Evolutionary conservation across 495 filamentous ascomycete species (phyloP), one percentile per base, ranked within the genome.

Genomic region (Cairneyella variabilis): DNA sequence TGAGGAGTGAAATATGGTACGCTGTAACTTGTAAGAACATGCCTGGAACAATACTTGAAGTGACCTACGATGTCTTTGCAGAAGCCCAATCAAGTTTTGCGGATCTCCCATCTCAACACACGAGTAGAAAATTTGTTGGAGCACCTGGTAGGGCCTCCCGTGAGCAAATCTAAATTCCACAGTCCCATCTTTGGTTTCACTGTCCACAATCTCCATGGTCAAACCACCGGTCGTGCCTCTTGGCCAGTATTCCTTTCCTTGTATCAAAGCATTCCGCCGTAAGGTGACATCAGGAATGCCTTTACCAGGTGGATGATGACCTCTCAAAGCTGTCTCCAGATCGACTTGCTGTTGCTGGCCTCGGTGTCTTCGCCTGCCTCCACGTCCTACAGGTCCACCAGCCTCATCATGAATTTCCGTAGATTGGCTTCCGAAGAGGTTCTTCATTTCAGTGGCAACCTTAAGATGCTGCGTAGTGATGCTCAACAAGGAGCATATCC

Each of bases 221-320:
- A 97, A 76, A 0, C 95, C 95, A 22, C 86, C 87, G 54, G 84
- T 84, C 1, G 89, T 78, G 44, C 82, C 83, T 42, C 80, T 79
- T 16, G 91, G 95, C 95, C 95, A 97, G 39, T 87, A 83, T 56
- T 93, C 90, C 65, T 93, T 95, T 28, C 89, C 90, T 64, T 90
- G 84, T 58, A 97, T 83, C 57, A 97, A 88, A 10, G 84, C 74
- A 61, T 97, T 97, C 11, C 83, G 79, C 22, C 88, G 80, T 30
- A 86, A 71, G 17, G 82, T 82, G 3, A 88, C 69, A 18, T 89
- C 85, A 10, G 83, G 78, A 27, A 93, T 66, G n/a, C 79, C 79
- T 55, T 80, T 77, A 5, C 78, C 77, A 34, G 81, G 79, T 36
- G 69, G 74, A 57, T 82, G 76, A 53, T 74, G 68, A 20, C 81